Conservation (phyloP, 305 asterid species). For the Fraxinus latifolia region DNA sequence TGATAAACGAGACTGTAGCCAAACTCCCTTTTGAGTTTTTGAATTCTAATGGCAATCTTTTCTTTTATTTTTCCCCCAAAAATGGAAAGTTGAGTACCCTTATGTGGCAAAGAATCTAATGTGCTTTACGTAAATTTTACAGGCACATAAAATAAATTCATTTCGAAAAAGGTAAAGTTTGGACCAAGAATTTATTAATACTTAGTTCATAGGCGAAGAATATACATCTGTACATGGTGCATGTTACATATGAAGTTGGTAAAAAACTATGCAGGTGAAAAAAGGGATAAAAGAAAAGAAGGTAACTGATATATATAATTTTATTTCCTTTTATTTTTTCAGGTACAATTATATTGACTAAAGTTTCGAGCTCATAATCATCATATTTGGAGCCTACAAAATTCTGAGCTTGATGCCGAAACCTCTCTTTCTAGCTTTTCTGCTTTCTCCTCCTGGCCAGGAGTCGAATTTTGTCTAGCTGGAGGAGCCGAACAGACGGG, state of each 20-base stretch:
- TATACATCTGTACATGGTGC: background rate
- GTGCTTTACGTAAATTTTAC: no score
- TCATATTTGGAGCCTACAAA: slow-evolving; percentile 4
- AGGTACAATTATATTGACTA: background rate
- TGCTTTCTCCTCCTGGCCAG: background rate
- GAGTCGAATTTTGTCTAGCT: background rate
- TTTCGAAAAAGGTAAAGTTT: background rate
- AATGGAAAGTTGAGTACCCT: background rate
- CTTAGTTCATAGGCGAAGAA: background rate
- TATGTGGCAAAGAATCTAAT: background rate
- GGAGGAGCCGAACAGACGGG: slow-evolving; percentile 60
- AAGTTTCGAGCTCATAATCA: background rate
- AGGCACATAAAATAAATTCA: background rate
- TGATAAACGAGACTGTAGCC: background rate
- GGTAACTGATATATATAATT: background rate
- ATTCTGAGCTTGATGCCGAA: slow-evolving; percentile 1
- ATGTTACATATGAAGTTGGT: background rate
- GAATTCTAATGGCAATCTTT: no score
- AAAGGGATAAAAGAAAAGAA: background rate
- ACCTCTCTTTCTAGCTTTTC: background rate
- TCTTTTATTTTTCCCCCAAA: background rate
- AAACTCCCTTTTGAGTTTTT: background rate
- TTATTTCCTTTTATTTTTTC: background rate
- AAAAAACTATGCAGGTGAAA: background rate
- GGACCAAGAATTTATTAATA: background rate